Base-by-base conservation (phyloP, 371 early-diverging fungal genomes). In the Mucor lusitanicus region DNA sequence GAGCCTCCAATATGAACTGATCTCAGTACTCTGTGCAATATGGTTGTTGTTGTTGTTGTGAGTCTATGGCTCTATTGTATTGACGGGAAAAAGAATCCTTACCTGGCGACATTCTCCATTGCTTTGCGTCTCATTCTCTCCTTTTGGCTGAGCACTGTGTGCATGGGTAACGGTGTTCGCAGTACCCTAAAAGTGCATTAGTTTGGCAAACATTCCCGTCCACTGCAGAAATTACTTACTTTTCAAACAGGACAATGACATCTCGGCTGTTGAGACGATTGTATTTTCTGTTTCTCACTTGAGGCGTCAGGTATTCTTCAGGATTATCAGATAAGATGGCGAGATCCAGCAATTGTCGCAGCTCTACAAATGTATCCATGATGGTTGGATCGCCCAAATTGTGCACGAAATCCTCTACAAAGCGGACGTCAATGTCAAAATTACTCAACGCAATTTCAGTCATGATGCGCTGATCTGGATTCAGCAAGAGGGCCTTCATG, bases 201-300 rank as follows among this genome's bases (percentile, higher is more conserved):
- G 11, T 50, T 44, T 64, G 2, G 35, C 23, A 23, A 8, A 23
- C 30, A 30, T 30, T 30, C 35, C 15, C 17, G 3, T 8, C 13
- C 0, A 21, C 23, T 15, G 23, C 2, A 8, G 23, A 3, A 21
- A 25, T 2, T 0, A 67, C 87, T 74, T 85, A 94, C 95, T 94
- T 95, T 84, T 94, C 95, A 57, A 95, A 80, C 58, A 95, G 69
- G 23, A 78, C 75, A 17, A 88, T 84, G 21, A 91, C 87, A 70
- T 91, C 89, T 11, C 80, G 76, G 0, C 87, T 72, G 70, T 87
- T 80, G 25, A 94, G 74, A 54, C 88, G 79, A 23, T 83, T 68
- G 72, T 92, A 95, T 67, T 86, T 85, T 37, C 80, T 80, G 63
- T 79, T 85, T 55, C 89, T 81, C 6, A 88, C 69, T 57, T 77